Evolutionary conservation across 139 green algal genomes (phyloP).

Genomic region (Closterium sp.): DNA sequence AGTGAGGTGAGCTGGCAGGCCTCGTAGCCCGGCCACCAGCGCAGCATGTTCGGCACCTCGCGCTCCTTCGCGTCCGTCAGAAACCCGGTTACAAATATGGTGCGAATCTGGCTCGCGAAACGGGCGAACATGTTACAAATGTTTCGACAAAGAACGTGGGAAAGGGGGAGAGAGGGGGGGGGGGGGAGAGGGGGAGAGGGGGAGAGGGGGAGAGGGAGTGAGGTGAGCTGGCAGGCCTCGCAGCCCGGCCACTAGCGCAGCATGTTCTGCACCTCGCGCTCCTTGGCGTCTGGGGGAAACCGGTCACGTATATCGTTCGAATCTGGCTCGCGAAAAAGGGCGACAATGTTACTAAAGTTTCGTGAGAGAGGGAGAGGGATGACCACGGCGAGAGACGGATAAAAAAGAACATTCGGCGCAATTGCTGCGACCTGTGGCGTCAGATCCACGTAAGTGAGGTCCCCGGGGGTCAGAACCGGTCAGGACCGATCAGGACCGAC

Average conservation of each 20-base stretch:
- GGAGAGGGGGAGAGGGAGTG: background rate
- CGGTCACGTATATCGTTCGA: conserved; percentile 83
- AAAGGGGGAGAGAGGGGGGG: background rate
- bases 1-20: conserved; percentile 51
- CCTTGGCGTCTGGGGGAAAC: conserved; percentile 84
- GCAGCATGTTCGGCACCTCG: conserved; percentile 91
- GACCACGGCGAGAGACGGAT: background rate
- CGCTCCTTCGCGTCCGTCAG: conserved; percentile 83
- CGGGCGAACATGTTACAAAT: background rate
- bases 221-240: conserved; percentile 62
- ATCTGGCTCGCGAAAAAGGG: conserved; percentile 34
- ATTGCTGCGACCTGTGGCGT: too few relatives aligned
- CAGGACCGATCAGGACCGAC: too few relatives aligned
- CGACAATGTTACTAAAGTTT: too few relatives aligned
- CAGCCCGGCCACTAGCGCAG: conserved; percentile 87
- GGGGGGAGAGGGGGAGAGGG: background rate
- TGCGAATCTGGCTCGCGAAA: conserved; percentile 59
- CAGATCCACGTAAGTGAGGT: too few relatives aligned
- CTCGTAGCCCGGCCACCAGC: conserved; percentile 89
- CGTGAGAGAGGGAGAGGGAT: too few relatives aligned
- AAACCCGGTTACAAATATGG: conserved; percentile 87
- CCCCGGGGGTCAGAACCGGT: too few relatives aligned
- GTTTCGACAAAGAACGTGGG: background rate
- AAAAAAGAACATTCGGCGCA: background rate
- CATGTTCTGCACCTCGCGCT: conserved; percentile 91